Percentiles rank a stretch among this genome's conserved stretches.
Conservation (phyloP, 257 asterid genomes). For the Capsicum rhomboideum region DNA sequence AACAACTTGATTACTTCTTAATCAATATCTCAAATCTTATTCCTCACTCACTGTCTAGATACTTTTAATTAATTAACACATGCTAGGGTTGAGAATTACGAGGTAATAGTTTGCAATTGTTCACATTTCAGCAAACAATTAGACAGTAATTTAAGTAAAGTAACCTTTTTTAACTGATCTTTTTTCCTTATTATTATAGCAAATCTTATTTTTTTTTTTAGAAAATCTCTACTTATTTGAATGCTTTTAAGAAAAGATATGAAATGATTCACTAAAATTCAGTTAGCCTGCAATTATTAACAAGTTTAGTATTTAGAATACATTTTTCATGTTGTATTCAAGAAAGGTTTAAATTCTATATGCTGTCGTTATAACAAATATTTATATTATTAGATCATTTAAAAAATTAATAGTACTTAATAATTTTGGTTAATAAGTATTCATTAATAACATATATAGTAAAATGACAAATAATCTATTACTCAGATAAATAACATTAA, state of each 20-base stretch:
- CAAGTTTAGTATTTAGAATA: neutral
- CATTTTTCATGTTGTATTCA: neutral
- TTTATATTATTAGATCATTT: neutral
- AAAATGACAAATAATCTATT: neutral
- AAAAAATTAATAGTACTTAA: neutral
- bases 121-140: neutral
- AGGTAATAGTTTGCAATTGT: neutral
- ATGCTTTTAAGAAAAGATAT: constrained; percentile 1
- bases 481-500: too few relatives aligned
- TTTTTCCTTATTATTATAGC: neutral
- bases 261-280: neutral
- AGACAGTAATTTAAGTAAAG: neutral
- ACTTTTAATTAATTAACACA: neutral
- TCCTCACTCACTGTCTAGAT: neutral
- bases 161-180: neutral
- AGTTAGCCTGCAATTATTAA: too few relatives aligned
- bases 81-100: neutral
- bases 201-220: neutral
- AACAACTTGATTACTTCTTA: neutral
- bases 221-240: neutral
- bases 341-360: neutral
- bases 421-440: neutral
- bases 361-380: neutral
- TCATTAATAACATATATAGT: neutral
- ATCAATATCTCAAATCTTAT: neutral